phyloP scores from a whole-genome alignment of 805 yeast species.

The Maudiozyma barnettii region DNA sequence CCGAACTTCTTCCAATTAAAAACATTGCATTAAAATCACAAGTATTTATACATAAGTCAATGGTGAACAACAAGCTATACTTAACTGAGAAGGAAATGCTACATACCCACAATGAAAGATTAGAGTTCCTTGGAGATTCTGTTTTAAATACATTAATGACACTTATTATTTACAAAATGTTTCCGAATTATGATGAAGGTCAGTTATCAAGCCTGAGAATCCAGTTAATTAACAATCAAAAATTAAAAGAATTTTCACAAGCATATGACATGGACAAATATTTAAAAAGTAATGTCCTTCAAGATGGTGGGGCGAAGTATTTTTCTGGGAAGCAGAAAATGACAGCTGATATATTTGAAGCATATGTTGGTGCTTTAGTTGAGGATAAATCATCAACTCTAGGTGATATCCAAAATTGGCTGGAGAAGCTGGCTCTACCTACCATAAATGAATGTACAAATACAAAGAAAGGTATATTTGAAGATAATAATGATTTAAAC shows the following conservation, averaged over 20 bases:
- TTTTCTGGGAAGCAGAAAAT: slow-evolving; percentile 54
- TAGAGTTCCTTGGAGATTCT: slow-evolving; percentile 89
- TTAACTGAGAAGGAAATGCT: slow-evolving; percentile 49
- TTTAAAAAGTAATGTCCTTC: slow-evolving; percentile 41
- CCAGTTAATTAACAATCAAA: slow-evolving; percentile 60
- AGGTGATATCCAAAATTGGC: slow-evolving; percentile 47
- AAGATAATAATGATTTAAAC: slow-evolving; percentile 34
- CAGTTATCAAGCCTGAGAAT: slow-evolving; percentile 63
- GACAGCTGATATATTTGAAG: slow-evolving; percentile 86
- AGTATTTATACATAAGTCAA: slow-evolving; percentile 77
- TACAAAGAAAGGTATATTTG: slow-evolving; percentile 18
- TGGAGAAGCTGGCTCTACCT: slow-evolving; percentile 42
- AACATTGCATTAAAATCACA: slow-evolving; percentile 51
- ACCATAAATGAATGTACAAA: slow-evolving; percentile 25
- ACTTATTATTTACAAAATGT: slow-evolving; percentile 49
- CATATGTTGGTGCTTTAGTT: slow-evolving; percentile 79
- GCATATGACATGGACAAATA: slow-evolving; percentile 56
- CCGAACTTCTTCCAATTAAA: slow-evolving; percentile 58
- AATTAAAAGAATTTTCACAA: slow-evolving; percentile 59
- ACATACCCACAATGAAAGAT: slow-evolving; percentile 67
- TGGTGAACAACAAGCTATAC: slow-evolving; percentile 48
- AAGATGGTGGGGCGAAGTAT: slow-evolving; percentile 22
- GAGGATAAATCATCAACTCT: slow-evolving; percentile 41
- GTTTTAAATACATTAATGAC: slow-evolving; percentile 68
- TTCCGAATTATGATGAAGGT: slow-evolving; percentile 74